phyloP scores from a whole-genome alignment of 106 monocot species.

The Dioscorea zingiberensis region DNA sequence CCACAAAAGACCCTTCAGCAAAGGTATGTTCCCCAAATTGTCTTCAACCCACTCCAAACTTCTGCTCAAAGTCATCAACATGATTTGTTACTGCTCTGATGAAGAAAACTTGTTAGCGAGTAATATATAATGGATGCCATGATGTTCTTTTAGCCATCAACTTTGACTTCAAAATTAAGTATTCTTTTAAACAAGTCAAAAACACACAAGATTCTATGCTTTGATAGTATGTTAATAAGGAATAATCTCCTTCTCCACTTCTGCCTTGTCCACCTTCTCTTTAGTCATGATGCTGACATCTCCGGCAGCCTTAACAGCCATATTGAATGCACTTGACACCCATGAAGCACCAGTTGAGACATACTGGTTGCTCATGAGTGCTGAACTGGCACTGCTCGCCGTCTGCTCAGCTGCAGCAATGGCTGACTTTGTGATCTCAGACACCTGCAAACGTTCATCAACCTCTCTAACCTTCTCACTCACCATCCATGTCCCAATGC shows the following conservation, averaged over 20 bases:
- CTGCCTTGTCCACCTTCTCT: constrained; percentile 65
- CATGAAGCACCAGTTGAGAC: constrained; percentile 69
- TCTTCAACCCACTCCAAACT: too few relatives aligned
- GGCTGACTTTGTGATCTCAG: constrained; percentile 68
- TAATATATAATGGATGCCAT: too few relatives aligned
- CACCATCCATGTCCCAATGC: constrained; percentile 45
- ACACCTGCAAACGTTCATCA: constrained; percentile 70
- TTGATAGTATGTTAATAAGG: background rate
- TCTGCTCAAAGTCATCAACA: too few relatives aligned
- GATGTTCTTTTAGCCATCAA: too few relatives aligned
- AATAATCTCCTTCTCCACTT: constrained; percentile 55
- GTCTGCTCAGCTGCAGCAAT: constrained; percentile 61
- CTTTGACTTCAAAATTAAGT: too few relatives aligned
- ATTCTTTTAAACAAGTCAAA: too few relatives aligned
- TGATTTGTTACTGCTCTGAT: too few relatives aligned
- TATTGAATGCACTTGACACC: constrained; percentile 49
- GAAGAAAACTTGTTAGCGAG: too few relatives aligned
- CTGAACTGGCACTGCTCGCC: constrained; percentile 46
- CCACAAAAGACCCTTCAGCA: too few relatives aligned
- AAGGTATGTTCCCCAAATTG: too few relatives aligned
- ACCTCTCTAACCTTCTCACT: constrained; percentile 62
- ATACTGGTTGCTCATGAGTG: constrained; percentile 59
- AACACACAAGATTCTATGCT: too few relatives aligned
- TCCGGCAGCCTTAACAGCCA: constrained; percentile 51
- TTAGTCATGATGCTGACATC: constrained; percentile 60